phyloP scores from a whole-genome alignment of 192 early-diverging fungal species.

The Glomus cerebriforme region DNA sequence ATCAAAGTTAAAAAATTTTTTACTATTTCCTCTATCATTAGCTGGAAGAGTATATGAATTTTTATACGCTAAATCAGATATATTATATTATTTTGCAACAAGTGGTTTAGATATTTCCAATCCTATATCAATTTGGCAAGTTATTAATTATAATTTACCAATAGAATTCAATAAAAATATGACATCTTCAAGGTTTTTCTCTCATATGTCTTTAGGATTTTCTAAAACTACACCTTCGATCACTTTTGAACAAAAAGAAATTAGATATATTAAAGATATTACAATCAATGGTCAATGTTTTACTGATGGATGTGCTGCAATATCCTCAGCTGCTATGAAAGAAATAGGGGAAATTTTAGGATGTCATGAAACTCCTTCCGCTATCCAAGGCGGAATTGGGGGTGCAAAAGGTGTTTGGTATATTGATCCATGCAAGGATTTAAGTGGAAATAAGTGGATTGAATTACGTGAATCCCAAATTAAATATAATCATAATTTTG shows the following conservation, averaged over 20 bases:
- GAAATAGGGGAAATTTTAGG: constrained; percentile 28
- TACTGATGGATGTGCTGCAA: constrained; percentile 43
- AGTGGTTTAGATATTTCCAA: constrained; percentile 18
- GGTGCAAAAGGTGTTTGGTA: constrained; percentile 43
- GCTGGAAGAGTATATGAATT: constrained; percentile 35
- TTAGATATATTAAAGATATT: constrained; percentile 3
- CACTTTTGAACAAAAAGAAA: constrained; percentile 31
- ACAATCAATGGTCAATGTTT: constrained; percentile 28
- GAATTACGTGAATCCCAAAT: constrained; percentile 34
- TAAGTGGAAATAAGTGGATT: constrained; percentile 31
- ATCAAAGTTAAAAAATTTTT: neutral
- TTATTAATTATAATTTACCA: constrained; percentile 41
- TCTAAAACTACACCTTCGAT: constrained; percentile 36
- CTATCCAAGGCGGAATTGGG: constrained; percentile 43
- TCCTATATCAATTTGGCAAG: constrained; percentile 21
- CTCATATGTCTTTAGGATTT: constrained; percentile 37
- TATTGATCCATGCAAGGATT: constrained; percentile 25
- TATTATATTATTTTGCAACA: constrained; percentile 39
- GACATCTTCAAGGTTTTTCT: constrained; percentile 34
- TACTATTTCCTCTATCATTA: constrained; percentile 32
- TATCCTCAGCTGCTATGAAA: constrained; percentile 37
- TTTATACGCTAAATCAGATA: constrained; percentile 39
- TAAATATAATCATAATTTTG: constrained; percentile 36
- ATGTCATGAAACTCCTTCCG: constrained; percentile 33
- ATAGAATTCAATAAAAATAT: constrained; percentile 31